Base-by-base conservation (phyloP, 176 grass and related monocot genomes). In the Hsuehochloa calcarea region DNA sequence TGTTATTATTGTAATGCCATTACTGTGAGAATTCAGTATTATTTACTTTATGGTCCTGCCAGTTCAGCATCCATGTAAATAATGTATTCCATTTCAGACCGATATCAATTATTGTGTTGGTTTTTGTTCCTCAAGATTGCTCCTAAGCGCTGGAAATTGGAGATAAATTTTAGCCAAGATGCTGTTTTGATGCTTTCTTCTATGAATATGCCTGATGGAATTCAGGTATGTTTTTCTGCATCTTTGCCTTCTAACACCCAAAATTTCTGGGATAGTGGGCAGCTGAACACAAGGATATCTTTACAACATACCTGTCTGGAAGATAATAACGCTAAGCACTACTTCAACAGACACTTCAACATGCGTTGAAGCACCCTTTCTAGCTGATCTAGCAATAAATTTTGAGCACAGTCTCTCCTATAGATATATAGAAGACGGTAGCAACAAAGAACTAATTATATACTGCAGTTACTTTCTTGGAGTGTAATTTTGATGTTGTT, bases 181-280 rank as follows among this genome's bases (percentile, higher is more conserved):
- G 93, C 93, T 59, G 93, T 98, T 62, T 80, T 98, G 77, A 98
- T 98, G 95, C 93, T 98, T 87, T 99, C 96, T 9, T 95, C 95
- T 27, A 95, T 95, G 93, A 98, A 92, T 78, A 88, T 95, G 31
- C 92, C 95, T 19, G 95, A 98, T 85, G 95, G 95, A 75, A 95
- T 94, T 77, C 96, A 99, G 96, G 96, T 96, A 58, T 25, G n/a
- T 4, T 67, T 52, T 79, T 84, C 37, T 86, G 19, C 46, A 76
- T 65, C 26, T 78, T 82, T 78, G 17, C 0, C 39, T 10, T 73
- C 10, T 74, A 64, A 54, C n/a, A 19, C n/a, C 23, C 29, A 40
- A 71, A 63, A 16, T 66, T 85, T 44, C 15, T 77, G 15, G 0
- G 12, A 61, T 59, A 3, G 13, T 0, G 14, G 16, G 31, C 40